Base-by-base conservation (phyloP, 805 yeast genomes). In the Clavispora vitiphila region DNA sequence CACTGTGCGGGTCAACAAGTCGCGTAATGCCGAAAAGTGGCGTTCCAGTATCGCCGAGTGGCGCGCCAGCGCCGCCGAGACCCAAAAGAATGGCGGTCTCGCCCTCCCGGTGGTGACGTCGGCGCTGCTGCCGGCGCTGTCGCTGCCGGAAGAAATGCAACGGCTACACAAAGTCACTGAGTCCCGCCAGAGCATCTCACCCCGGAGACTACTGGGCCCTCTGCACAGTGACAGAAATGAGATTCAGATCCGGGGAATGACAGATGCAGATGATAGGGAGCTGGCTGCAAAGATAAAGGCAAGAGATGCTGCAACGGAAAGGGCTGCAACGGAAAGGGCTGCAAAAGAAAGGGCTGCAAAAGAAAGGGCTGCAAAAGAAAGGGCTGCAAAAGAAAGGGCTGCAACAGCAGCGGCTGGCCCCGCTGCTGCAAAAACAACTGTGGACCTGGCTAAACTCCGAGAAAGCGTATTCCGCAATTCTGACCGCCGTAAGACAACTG, bases 1-100 rank as follows among this genome's bases (percentile, higher is more conserved):
- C 40, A 64, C 71, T 10, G 58, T 67, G 15, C 50, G 71, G 27
- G 61, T 67, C 34, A 64, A 57, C 50, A 65, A 65, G 46, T 57
- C 70, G n/a, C 47, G 74, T 38, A 67, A 67, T 42, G 61, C 56
- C 5, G 53, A 53, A 5, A 62, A 60, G 39, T 56, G 62, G 49
- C 49, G 57, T 39, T 26, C 50, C 7, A 51, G 58, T 30, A 49
- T 64, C 11, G 47, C 46, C 9, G 46, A 41, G 24, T 60, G 64
- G 64, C 35, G 30, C 35, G 40, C 23, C n/a, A 14, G 15, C 14
- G 37, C 41, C 21, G 34, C 31, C n/a, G 41, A 29, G 29, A 30
- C 14, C 18, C 37, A 41, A 36, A 40, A 16, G n/a, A 20, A 29
- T 20, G 32, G 29, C 29, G 20, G 26, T 9, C 32, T 29, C 20